Percentiles rank a stretch among this genome's conserved stretches.
phyloP scores from a whole-genome alignment of 257 asterid genomes.

The Ligustrum vulgare region DNA sequence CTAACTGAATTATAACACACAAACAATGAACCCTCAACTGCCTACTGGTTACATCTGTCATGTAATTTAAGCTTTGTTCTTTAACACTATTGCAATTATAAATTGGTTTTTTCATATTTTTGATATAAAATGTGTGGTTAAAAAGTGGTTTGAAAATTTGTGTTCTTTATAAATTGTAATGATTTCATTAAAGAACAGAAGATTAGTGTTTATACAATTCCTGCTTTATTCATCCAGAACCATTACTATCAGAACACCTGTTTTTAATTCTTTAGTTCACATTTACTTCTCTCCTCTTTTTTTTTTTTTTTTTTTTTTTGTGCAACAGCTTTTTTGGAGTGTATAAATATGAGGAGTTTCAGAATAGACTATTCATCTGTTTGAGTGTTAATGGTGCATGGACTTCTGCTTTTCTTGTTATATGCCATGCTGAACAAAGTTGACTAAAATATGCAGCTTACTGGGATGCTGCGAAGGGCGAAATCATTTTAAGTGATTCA shows the following conservation, averaged over 20 bases:
- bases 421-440: constrained; percentile 26
- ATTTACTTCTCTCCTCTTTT: not conserved
- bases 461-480: constrained; percentile 82
- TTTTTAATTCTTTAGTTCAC: not conserved
- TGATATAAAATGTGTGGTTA: no score
- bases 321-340: constrained; percentile 9
- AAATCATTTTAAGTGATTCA: constrained; percentile 65
- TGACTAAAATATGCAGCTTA: constrained; percentile 56
- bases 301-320: not conserved
- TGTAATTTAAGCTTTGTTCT: no score
- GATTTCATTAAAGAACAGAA: no score
- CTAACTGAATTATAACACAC: not conserved
- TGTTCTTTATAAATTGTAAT: no score
- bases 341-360: constrained; percentile 1
- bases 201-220: not conserved
- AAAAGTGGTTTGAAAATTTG: no score
- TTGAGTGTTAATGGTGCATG: constrained; percentile 2
- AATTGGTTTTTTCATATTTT: no score
- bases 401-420: constrained; percentile 18
- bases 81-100: no score
- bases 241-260: not conserved
- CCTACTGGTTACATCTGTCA: not conserved
- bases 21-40: not conserved
- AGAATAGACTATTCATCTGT: constrained; percentile 6
- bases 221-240: not conserved